phyloP scores from a whole-genome alignment of 495 filamentous ascomycete species.

The Endocarpon pusillum region DNA sequence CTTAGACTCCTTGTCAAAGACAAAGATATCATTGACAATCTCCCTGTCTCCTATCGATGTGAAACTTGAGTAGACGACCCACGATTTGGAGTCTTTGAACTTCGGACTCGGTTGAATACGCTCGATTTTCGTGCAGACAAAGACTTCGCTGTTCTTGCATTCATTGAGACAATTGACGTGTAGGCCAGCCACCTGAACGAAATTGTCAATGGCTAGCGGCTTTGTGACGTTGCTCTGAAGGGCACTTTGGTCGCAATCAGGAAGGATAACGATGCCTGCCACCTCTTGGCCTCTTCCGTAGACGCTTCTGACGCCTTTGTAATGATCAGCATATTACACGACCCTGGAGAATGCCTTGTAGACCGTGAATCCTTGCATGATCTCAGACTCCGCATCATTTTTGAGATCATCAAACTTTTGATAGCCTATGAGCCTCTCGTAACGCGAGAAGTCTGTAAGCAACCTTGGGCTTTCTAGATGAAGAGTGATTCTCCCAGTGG shows the following conservation, averaged over 20 bases:
- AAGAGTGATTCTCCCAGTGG: too few relatives aligned
- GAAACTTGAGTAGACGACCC: slow-evolving; percentile 13
- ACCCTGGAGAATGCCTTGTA: slow-evolving; percentile 16
- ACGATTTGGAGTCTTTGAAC: slow-evolving; percentile 4
- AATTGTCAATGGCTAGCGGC: slow-evolving; percentile 11
- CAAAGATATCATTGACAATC: slow-evolving; percentile 21
- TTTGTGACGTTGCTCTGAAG: slow-evolving; percentile 1
- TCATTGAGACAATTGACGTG: slow-evolving; percentile 8
- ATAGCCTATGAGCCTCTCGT: too few relatives aligned
- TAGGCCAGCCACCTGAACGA: slow-evolving; percentile 13
- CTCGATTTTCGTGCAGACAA: slow-evolving; percentile 7
- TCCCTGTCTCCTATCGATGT: too few relatives aligned
- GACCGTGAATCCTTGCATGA: slow-evolving; percentile 8
- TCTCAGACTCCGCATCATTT: too few relatives aligned
- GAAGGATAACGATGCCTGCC: slow-evolving; percentile 6
- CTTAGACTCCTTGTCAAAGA: slow-evolving; percentile 10
- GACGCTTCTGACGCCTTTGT: slow-evolving; percentile 13
- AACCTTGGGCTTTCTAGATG: too few relatives aligned
- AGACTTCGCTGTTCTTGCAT: too few relatives aligned
- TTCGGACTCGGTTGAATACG: not conserved
- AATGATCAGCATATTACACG: slow-evolving; percentile 15
- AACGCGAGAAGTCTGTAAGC: too few relatives aligned
- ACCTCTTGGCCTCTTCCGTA: slow-evolving; percentile 7
- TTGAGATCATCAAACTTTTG: not conserved
- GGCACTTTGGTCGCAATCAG: too few relatives aligned